Percentiles rank a stretch among this genome's conserved stretches.
Evolutionary conservation across 306 rosid species (phyloP).

Genomic region (Quercus variabilis): DNA sequence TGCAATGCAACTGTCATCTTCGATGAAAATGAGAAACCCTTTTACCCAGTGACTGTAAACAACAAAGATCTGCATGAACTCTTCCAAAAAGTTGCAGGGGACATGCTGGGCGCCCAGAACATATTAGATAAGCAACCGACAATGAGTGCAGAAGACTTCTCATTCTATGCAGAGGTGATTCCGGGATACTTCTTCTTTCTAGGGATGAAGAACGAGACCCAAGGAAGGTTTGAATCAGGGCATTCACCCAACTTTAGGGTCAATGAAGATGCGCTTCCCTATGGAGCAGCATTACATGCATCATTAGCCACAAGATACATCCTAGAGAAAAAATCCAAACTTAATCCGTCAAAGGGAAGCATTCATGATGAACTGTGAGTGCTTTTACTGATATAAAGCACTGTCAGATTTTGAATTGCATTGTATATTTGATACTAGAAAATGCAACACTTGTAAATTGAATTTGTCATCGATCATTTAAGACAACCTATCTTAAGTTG

Average conservation of each 20-base stretch:
- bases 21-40: slow-evolving; percentile 13
- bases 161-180: slow-evolving; percentile 36
- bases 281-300: slow-evolving; percentile 51
- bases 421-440: background rate
- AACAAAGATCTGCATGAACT: slow-evolving; percentile 31
- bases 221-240: slow-evolving; percentile 15
- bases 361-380: slow-evolving; percentile 28
- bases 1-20: slow-evolving; percentile 49
- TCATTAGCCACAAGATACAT: slow-evolving; percentile 36
- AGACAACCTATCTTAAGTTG: background rate
- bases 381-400: background rate
- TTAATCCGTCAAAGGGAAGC: background rate
- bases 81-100: slow-evolving; percentile 26
- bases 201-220: slow-evolving; percentile 37
- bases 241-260: slow-evolving; percentile 37
- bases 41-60: slow-evolving; percentile 30
- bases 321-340: slow-evolving; percentile 19
- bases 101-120: slow-evolving; percentile 29
- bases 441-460: background rate
- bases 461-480: background rate
- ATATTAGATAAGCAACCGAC: background rate
- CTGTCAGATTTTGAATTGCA: background rate
- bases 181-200: slow-evolving; percentile 39
- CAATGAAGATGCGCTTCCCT: slow-evolving; percentile 46
- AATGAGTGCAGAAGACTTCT: slow-evolving; percentile 49